Evolutionary conservation across 805 yeast genomes (phyloP), one percentile per base, ranked within the genome.

Genomic region (Metschnikowia noctiluminum): DNA sequence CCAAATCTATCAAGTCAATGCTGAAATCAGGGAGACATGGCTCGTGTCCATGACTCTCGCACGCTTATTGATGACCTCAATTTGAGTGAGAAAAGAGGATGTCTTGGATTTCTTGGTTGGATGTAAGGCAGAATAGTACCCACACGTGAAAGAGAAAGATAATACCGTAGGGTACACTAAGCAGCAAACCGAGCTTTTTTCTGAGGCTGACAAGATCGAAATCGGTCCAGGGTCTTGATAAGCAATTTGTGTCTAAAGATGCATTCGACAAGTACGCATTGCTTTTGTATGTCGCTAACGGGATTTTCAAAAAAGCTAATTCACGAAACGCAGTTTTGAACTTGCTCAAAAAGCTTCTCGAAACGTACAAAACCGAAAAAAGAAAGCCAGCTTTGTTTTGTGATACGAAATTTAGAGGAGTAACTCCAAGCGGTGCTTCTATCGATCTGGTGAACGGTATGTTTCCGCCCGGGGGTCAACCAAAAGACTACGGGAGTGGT

Each of bases 401-500:
- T 60, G 85, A 81, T 58, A 78, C 83, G 7, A 74, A 65, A 49
- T 80, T 67, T 58, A 74, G 75, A 39, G 86, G 86, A 48, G 69
- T 82, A 12, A 77, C 83, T n/a, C 76, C 85, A 1, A 67, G 78
- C 35, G 78, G 77, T 9, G 48, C 48, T 9, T 40, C 40, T 28
- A 28, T 7, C 4, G 41, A 30, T 6, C 37, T 16, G n/a, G 15
- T 12, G 11, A 9, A 16, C 11, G 36, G 36, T 7, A 7, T 12
- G 15, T 34, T 11, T 5, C 8, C 3, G 36, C 14, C 14, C n/a
- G 8, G 8, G 15, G 36, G 36, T 13, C 16, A n/a, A 13, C 36
- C 36, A n/a, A n/a, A 3, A 7, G 85, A 82, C 59, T 89, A 76
- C 62, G 96, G 95, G 41, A 78, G 85, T 62, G 79, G 87, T 26